phyloP scores from a whole-genome alignment of 1,284 basidiomycete species.

The Malassezia restricta region DNA sequence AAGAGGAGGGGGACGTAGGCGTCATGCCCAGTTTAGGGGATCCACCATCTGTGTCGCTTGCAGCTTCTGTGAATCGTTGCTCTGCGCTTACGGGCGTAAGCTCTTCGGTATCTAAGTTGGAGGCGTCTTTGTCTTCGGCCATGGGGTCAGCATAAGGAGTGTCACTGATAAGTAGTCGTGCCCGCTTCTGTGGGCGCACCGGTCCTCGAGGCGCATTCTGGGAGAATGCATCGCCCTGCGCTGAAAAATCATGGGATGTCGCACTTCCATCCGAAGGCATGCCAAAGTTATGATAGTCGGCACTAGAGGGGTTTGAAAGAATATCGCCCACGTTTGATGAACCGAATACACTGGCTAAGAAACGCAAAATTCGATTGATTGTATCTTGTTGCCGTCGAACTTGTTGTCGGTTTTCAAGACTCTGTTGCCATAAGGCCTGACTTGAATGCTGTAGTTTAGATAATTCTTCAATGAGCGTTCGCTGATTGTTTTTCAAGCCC shows the following conservation, averaged over 20 bases:
- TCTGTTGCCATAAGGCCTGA: conserved; percentile 82
- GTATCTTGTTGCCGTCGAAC: conserved; percentile 89
- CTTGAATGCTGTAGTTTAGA: conserved; percentile 78
- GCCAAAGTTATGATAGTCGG: not conserved
- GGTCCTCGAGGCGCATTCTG: not conserved
- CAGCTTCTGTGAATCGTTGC: conserved; percentile 2
- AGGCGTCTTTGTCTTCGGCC: not conserved
- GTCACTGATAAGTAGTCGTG: conserved; percentile 11
- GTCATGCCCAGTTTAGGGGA: not conserved
- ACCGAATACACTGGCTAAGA: conserved; percentile 85
- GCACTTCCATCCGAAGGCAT: not conserved
- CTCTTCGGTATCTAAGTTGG: not conserved
- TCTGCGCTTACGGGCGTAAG: not conserved
- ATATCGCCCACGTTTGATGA: conserved; percentile 33
- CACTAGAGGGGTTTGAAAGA: conserved; percentile 1
- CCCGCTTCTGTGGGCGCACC: conserved; percentile 9
- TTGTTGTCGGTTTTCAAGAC: conserved; percentile 62
- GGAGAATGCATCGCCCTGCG: not conserved
- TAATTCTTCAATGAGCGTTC: conserved; percentile 72
- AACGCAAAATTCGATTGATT: conserved; percentile 88
- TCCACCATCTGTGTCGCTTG: not conserved
- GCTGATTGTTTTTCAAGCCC: conserved; percentile 81
- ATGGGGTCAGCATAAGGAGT: conserved; percentile 5
- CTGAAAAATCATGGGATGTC: not conserved
- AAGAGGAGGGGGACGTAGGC: not conserved